phyloP scores from a whole-genome alignment of 1,139 yeast species.

The Candida glucosophila region DNA sequence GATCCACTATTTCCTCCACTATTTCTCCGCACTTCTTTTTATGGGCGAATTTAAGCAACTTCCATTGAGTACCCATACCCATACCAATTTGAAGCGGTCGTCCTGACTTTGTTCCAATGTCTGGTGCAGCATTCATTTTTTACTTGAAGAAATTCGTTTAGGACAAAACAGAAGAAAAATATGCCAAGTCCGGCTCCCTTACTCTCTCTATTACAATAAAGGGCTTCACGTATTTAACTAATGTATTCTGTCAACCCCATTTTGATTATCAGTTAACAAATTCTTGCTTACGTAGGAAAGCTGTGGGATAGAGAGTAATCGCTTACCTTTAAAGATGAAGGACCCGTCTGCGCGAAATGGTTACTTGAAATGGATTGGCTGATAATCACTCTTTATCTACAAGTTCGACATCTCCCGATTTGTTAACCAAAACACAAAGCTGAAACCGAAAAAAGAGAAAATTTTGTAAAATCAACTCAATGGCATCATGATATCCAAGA shows the following conservation, averaged over 20 bases:
- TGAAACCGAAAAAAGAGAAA: not conserved
- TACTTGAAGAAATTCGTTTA: constrained; percentile 1
- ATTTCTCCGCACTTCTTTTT: constrained; percentile 6
- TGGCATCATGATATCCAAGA: not conserved
- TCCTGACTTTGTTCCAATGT: constrained; percentile 1
- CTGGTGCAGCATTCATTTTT: constrained; percentile 10
- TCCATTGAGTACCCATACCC: constrained; percentile 32
- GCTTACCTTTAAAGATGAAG: not conserved
- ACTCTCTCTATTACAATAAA: too few species aligned
- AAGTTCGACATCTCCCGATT: not conserved
- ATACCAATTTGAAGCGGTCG: constrained; percentile 12
- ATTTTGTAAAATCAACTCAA: constrained; percentile 1
- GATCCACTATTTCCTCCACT: constrained; percentile 14
- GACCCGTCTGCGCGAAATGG: too few species aligned
- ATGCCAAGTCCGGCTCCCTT: too few species aligned
- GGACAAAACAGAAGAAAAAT: too few species aligned
- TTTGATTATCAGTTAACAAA: too few species aligned
- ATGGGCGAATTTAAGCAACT: constrained; percentile 10
- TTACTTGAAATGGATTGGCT: not conserved
- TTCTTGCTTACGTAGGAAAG: not conserved
- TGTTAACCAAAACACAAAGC: not conserved
- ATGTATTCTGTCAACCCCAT: too few species aligned
- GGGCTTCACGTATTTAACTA: too few species aligned
- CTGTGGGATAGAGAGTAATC: not conserved
- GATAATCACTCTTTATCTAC: not conserved